Evolutionary conservation across 202 grass and related monocot genomes (phyloP), one percentile per base, ranked within the genome.

Genomic region (Digitaria exilis): DNA sequence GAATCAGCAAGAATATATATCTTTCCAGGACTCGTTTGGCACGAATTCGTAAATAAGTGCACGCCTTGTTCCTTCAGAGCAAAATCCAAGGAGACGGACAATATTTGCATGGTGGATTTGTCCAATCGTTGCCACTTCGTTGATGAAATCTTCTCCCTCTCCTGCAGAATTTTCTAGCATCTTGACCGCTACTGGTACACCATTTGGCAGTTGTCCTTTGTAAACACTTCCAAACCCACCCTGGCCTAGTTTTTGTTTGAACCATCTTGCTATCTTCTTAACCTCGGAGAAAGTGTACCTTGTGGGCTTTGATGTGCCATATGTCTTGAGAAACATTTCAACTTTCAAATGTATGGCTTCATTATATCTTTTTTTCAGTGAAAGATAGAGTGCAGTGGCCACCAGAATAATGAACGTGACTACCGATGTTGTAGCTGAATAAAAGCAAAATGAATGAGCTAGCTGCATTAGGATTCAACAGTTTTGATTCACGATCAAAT

Each of bases 71-170:
- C 84, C 66, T 73, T 89, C 90, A 1, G 90, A 93, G 80, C 80
- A 93, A 69, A 93, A 93, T 0, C 87, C 90, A 22, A 93, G 29
- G 58, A 93, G 84, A 12, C 81, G 84, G 22, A 89, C 87, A 39
- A 92, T 83, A 65, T 89, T 94, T 82, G 81, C 71, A 73, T 93
- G 93, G 56, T 96, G 93, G 30, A 93, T 96, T 51, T 17, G 55
- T 29, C 93, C 93, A 1, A 93, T 96, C 30, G 93, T 93, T 68
- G 88, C 88, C 0, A 96, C 91, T 77, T 93, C 91, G 18, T 93
- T 93, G 82, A 93, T 93, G 81, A 93, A 93, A 13, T 90, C 91
- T 67, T 88, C 71, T 71, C 80, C 86, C 15, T 91, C 87, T 2
- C 73, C 85, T 69, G 45, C 89, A 9, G 93, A 78, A 18, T 73